phyloP scores from a whole-genome alignment of 1,284 basidiomycete genomes.

The Porodaedalea pini region DNA sequence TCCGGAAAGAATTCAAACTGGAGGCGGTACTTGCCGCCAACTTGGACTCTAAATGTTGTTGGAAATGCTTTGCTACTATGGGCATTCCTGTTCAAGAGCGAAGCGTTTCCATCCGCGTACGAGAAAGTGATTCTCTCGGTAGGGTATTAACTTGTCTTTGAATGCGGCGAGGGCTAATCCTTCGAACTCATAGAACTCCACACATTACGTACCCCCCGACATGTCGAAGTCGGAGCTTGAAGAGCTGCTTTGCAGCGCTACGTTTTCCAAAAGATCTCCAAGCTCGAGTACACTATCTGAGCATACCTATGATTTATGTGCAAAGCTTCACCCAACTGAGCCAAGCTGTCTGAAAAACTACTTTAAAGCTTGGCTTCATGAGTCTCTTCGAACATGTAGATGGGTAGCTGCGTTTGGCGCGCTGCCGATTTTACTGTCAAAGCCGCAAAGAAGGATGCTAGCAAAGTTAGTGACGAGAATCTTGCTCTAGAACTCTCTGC shows the following conservation, averaged over 20 bases:
- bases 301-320: conserved; percentile 13
- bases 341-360: conserved; percentile 21
- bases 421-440: conserved; percentile 8
- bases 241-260: conserved; percentile 3
- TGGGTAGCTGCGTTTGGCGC: conserved; percentile 19
- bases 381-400: conserved; percentile 8
- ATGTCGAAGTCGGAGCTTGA: conserved; percentile 7
- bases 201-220: conserved; percentile 6
- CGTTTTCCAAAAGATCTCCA: background rate
- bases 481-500: background rate
- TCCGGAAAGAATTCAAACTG: background rate
- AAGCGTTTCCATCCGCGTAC: conserved; percentile 18
- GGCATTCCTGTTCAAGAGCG: conserved; percentile 21
- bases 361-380: conserved; percentile 11
- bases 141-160: background rate
- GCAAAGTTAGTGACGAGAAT: conserved; percentile 5
- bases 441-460: background rate
- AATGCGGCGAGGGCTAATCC: background rate
- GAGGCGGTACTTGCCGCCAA: conserved; percentile 16
- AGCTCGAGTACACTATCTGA: background rate
- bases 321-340: conserved; percentile 18
- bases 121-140: conserved; percentile 21
- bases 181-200: conserved; percentile 17
- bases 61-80: conserved; percentile 22
- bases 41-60: conserved; percentile 18